These are phyloP conservation scores for Cucurbita argyrosperma DNA, from an alignment of 306 rosid species.

Conservation along the genomic window DNA sequence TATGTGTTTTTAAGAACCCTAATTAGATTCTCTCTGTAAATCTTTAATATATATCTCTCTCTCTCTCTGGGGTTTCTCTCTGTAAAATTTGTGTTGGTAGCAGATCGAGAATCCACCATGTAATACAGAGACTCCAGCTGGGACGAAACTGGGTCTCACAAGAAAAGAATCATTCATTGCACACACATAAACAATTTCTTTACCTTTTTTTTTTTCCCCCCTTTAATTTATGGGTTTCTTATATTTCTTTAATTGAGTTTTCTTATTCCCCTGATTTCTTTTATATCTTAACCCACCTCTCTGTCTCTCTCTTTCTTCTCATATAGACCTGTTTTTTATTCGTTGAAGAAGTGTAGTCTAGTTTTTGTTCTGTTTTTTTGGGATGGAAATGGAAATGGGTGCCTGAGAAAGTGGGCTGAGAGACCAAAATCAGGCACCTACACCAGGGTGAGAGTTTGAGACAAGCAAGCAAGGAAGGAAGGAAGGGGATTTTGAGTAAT, in stretches of 20 bases:
- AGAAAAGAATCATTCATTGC: slow-evolving; percentile 17
- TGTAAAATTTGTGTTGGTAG: slow-evolving; percentile 4
- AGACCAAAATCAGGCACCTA: background rate
- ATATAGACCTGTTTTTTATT: slow-evolving; percentile 2
- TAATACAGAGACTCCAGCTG: slow-evolving; percentile 14
- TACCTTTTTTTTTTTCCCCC: background rate
- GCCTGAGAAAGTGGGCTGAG: slow-evolving; percentile 6
- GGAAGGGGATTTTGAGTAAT: slow-evolving; percentile 1
- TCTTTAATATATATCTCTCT: background rate
- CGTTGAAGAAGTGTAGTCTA: slow-evolving; percentile 1
- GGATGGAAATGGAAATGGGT: background rate
- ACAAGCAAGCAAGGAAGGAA: background rate
- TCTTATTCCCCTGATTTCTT: slow-evolving; percentile 1
- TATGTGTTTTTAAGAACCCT: background rate
- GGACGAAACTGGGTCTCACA: slow-evolving; percentile 15
- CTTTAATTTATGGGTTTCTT: background rate
- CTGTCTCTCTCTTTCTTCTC: slow-evolving; percentile 7
- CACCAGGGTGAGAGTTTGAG: background rate
- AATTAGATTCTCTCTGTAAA: slow-evolving; percentile 2
- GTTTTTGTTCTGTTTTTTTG: background rate
- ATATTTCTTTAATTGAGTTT: background rate
- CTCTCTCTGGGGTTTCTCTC: background rate
- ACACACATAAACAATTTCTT: background rate
- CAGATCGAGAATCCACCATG: slow-evolving; percentile 12
- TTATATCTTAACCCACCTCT: slow-evolving; percentile 5